These are phyloP conservation scores for Chalciporus chontae DNA, from an alignment of 768 basidiomycete species.

Conservation along the genomic window DNA sequence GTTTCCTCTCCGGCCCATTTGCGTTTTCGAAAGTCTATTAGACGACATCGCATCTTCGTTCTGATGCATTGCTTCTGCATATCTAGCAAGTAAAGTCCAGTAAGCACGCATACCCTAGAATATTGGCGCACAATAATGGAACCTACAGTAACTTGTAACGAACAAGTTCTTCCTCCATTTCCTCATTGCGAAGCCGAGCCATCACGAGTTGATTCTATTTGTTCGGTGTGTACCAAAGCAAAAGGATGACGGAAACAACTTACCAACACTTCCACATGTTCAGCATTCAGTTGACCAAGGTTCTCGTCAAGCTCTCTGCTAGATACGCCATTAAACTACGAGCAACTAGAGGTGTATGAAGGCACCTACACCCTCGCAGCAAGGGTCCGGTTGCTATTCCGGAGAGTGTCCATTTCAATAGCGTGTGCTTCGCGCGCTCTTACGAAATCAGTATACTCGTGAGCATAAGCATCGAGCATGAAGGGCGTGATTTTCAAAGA, in stretches of 20 bases:
- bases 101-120: neutral
- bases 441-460: constrained; percentile 82
- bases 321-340: constrained; percentile 9
- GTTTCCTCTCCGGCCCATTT: constrained; percentile 17
- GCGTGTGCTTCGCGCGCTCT: constrained; percentile 80
- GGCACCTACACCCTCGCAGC: constrained; percentile 72
- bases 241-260: constrained; percentile 13
- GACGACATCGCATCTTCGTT: constrained; percentile 69
- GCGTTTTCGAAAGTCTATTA: constrained; percentile 49
- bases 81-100: constrained; percentile 27
- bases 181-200: constrained; percentile 84
- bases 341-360: neutral
- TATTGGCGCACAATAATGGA: neutral
- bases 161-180: constrained; percentile 90
- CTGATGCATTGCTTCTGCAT: constrained; percentile 75
- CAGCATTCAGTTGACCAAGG: constrained; percentile 74
- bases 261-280: constrained; percentile 78
- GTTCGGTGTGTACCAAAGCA: constrained; percentile 24
- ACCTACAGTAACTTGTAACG: constrained; percentile 84
- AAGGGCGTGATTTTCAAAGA: constrained; percentile 88
- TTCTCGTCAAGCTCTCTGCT: constrained; percentile 80
- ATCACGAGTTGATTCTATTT: constrained; percentile 88
- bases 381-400: constrained; percentile 74
- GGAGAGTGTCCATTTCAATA: constrained; percentile 75
- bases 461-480: constrained; percentile 88